A percentile compares a stretch with the other conserved stretches of the same genome.
Conservation (phyloP, 2,329 filamentous ascomycete genomes). For the Pseudopyricularia cyperi region DNA sequence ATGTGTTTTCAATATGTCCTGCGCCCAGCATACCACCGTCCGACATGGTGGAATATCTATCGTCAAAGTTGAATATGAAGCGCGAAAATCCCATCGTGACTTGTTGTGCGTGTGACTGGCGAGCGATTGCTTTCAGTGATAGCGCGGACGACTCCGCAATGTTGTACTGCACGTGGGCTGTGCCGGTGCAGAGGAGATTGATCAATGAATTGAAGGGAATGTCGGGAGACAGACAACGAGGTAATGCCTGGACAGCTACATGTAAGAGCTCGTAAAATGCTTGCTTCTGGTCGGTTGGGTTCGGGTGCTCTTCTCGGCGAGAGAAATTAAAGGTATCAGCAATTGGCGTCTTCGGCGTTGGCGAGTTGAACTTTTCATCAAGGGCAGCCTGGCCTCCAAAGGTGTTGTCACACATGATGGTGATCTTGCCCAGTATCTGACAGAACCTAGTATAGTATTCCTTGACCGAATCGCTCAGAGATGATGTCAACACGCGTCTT, state of each 20-base stretch:
- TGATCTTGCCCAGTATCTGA: conserved; percentile 90
- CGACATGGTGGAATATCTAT: conserved; percentile 93
- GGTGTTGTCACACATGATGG: conserved; percentile 88
- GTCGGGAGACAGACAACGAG: conserved; percentile 80
- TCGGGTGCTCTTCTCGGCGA: conserved; percentile 65
- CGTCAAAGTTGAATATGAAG: conserved; percentile 98
- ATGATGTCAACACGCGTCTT: conserved; percentile 44
- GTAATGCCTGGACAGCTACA: conserved; percentile 87
- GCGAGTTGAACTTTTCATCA: conserved; percentile 85
- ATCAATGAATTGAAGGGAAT: conserved; percentile 90
- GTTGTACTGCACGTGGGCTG: conserved; percentile 83
- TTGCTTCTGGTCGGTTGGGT: conserved; percentile 70
- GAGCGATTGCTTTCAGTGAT: conserved; percentile 87
- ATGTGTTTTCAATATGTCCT: conserved; percentile 86
- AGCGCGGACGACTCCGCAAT: conserved; percentile 88
- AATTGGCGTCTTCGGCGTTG: conserved; percentile 87
- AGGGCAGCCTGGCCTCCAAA: conserved; percentile 92
- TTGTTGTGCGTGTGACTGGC: conserved; percentile 84
- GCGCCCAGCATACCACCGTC: conserved; percentile 93
- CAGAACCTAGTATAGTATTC: conserved; percentile 88
- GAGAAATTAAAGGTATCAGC: conserved; percentile 87
- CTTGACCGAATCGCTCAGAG: conserved; percentile 62
- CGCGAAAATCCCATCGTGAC: conserved; percentile 93
- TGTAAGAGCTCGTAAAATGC: conserved; percentile 92
- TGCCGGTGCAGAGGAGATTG: conserved; percentile 90